Base-by-base conservation (phyloP, 1,139 yeast species). In the Meyerozyma smithsonii region DNA sequence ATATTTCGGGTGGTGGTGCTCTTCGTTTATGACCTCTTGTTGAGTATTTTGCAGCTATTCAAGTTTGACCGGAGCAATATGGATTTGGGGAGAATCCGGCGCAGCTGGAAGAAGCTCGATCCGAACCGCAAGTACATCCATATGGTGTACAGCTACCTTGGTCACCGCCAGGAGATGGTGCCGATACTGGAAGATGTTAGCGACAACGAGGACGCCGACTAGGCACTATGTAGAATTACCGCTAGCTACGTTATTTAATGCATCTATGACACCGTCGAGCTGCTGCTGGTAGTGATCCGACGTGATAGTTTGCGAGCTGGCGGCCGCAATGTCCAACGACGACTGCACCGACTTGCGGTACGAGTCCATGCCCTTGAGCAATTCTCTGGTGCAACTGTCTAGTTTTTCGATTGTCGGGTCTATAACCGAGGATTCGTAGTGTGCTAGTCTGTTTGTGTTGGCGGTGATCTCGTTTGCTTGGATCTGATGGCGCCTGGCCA, bases 81-180 rank as follows among this genome's bases (percentile, higher is more conserved):
- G 72, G 68, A 74, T 48, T 53, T 68, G 43, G 73, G 72, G 42
- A 54, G 79, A 41, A 68, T 74, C 37, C 55, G 74, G 44, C 52
- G 58, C 24, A 57, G 64, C 5, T 74, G 78, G 74, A 56, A 52
- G 5, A 66, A 64, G 50, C 57, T 74, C 36, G 79, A 73, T 50
- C 78, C 77, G 1, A 65, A 66, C 40, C 51, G 74, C 40, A 56
- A 59, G 20, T 61, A 65, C 39, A 70, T 69, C 42, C 62, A 65
- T 36, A 52, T 49, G 35, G 70, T 72, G 4, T 69, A 69, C 47
- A 54, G 59, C 14, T 59, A 61, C 43, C 56, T 70, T 15, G 74
- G 74, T 8, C 48, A 12, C 17, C 12, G 30, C 16, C 11, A 15
- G 8, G 30, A 26, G 16, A 14, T 26, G 3, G 17, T 2, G 15